Percentiles rank a stretch among this genome's conserved stretches.
Evolutionary conservation across 345 rosid species (phyloP).

Genomic region (Euphorbia tirucalli): DNA sequence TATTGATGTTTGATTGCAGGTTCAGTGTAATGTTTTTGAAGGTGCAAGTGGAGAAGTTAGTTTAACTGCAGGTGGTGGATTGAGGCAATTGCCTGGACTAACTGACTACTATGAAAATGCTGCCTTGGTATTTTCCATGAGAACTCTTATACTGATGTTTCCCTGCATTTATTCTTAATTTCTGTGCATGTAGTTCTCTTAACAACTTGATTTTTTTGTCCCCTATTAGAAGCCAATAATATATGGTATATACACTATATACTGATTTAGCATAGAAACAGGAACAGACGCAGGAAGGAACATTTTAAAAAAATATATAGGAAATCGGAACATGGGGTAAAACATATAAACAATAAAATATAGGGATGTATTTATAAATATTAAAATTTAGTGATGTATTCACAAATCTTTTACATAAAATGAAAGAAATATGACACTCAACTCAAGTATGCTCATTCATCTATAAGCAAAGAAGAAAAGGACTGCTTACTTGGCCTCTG

Average conservation of each 20-base stretch:
- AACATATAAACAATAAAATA: too few species aligned
- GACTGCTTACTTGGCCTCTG: not conserved
- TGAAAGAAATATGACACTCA: not conserved
- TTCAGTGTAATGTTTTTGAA: conserved; percentile 84
- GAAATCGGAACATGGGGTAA: not conserved
- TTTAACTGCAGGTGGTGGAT: conserved; percentile 84
- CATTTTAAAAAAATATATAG: too few species aligned
- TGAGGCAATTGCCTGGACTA: conserved; percentile 82
- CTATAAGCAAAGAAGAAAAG: not conserved
- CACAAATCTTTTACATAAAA: not conserved
- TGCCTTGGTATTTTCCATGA: conserved; percentile 59
- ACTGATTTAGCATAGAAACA: not conserved
- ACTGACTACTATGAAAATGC: conserved; percentile 73
- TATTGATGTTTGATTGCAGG: conserved; percentile 45
- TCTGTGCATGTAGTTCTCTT: not conserved
- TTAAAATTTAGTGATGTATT: too few species aligned
- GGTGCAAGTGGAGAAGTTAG: conserved; percentile 86
- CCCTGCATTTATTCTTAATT: not conserved
- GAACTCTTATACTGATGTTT: not conserved
- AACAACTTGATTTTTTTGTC: not conserved
- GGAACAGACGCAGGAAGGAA: not conserved
- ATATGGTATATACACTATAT: not conserved
- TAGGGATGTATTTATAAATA: not conserved
- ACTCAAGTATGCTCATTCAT: not conserved
- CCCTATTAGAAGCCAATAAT: not conserved